Percentiles rank a stretch among this genome's conserved stretches.
Conservation (phyloP, 2,329 filamentous ascomycete genomes). For the Scedosporium minutisporum region DNA sequence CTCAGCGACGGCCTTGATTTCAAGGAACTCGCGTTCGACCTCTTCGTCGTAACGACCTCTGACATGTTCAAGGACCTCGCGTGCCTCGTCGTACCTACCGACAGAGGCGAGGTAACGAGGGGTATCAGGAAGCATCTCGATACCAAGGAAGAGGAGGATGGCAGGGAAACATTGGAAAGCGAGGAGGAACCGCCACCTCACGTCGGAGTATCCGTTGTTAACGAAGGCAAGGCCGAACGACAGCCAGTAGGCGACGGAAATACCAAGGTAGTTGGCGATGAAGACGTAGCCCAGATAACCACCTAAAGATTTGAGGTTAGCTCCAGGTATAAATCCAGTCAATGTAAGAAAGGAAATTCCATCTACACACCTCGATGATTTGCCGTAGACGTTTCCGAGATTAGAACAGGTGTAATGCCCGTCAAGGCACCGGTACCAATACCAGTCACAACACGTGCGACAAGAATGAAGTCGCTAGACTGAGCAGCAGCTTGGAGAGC, state of each 20-base stretch:
- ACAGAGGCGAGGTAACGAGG: slow-evolving; percentile 23
- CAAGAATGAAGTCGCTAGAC: slow-evolving; percentile 36
- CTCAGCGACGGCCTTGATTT: slow-evolving; percentile 30
- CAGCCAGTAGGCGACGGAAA: slow-evolving; percentile 31
- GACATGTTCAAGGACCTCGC: slow-evolving; percentile 22
- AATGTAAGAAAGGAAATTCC: slow-evolving; percentile 22
- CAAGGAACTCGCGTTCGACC: slow-evolving; percentile 24
- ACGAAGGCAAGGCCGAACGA: slow-evolving; percentile 21
- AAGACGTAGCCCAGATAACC: slow-evolving; percentile 24
- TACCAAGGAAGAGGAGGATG: slow-evolving; percentile 25
- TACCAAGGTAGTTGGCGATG: slow-evolving; percentile 42
- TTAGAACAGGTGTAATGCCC: slow-evolving; percentile 37
- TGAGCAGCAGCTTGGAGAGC: slow-evolving; percentile 35
- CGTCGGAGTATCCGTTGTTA: slow-evolving; percentile 16
- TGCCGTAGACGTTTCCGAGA: slow-evolving; percentile 37
- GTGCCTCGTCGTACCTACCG: slow-evolving; percentile 19
- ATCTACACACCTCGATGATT: slow-evolving; percentile 31
- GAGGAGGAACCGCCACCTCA: slow-evolving; percentile 27
- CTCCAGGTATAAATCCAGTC: slow-evolving; percentile 10
- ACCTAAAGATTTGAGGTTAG: not conserved
- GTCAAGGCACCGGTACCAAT: slow-evolving; percentile 42
- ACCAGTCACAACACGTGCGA: slow-evolving; percentile 39
- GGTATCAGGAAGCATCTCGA: slow-evolving; percentile 34
- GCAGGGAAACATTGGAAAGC: slow-evolving; percentile 32
- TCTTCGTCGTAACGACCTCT: slow-evolving; percentile 21